Evolutionary conservation across 1,139 yeast species (phyloP).

Genomic region (Blastobotrys serpentis): DNA sequence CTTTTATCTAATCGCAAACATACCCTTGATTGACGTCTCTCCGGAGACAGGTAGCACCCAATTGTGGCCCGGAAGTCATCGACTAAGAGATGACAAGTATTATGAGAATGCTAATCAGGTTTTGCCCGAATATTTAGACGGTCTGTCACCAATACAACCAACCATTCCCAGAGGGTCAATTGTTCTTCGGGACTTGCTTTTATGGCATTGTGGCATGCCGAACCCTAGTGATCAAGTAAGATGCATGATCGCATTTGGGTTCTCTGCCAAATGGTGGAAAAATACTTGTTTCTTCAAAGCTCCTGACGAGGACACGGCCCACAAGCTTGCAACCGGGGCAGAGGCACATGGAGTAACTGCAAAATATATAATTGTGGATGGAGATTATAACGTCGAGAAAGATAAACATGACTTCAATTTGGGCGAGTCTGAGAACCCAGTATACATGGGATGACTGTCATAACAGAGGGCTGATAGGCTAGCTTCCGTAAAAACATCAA

Average conservation of each 20-base stretch:
- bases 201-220: constrained; percentile 23
- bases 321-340: constrained; percentile 13
- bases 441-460: not conserved
- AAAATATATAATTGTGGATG: constrained; percentile 14
- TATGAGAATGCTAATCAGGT: constrained; percentile 4
- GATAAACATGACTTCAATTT: constrained; percentile 21
- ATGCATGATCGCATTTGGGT: constrained; percentile 21
- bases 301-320: constrained; percentile 17
- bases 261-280: constrained; percentile 19
- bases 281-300: constrained; percentile 21
- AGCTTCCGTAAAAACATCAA: too few species aligned
- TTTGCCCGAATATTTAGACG: constrained; percentile 10
- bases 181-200: constrained; percentile 19
- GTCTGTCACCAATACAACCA: constrained; percentile 19
- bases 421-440: constrained; percentile 12
- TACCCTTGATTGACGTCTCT: constrained; percentile 17
- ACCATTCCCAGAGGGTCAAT: constrained; percentile 15
- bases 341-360: constrained; percentile 16
- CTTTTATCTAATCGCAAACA: constrained; percentile 18
- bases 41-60: constrained; percentile 19
- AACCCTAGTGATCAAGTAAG: constrained; percentile 19
- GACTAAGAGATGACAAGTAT: constrained; percentile 9
- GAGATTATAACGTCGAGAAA: constrained; percentile 18
- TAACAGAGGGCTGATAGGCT: too few species aligned
- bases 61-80: constrained; percentile 21